A percentile compares a stretch with the other conserved stretches of the same genome.
phyloP scores from a whole-genome alignment of 1,139 yeast genomes.

The Geotrichum aggregatum region DNA sequence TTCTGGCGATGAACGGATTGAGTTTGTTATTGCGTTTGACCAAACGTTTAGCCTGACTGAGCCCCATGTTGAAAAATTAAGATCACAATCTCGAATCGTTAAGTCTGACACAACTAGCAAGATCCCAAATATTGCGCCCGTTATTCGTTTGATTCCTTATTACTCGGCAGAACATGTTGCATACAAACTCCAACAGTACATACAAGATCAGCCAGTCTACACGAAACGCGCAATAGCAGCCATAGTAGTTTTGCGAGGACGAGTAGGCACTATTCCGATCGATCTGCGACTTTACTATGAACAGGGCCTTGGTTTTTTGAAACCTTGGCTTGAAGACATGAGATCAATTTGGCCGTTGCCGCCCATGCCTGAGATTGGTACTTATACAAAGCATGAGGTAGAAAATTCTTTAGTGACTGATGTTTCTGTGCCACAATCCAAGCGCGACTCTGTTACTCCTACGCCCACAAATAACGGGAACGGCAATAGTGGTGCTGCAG shows the following conservation, averaged over 20 bases:
- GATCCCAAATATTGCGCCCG: slow-evolving; percentile 44
- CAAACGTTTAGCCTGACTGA: slow-evolving; percentile 53
- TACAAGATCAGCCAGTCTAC: slow-evolving; percentile 27
- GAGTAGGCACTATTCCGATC: slow-evolving; percentile 77
- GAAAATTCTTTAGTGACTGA: too few species aligned
- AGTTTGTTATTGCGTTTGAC: slow-evolving; percentile 66
- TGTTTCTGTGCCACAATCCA: slow-evolving; percentile 55
- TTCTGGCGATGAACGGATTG: slow-evolving; percentile 43
- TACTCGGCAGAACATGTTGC: slow-evolving; percentile 72
- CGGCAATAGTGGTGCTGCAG: slow-evolving; percentile 25
- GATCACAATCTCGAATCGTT: slow-evolving; percentile 30
- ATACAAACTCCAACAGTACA: slow-evolving; percentile 23
- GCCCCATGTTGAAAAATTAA: slow-evolving; percentile 37
- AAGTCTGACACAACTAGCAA: slow-evolving; percentile 16
- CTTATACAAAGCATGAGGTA: slow-evolving; percentile 65
- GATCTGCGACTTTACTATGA: slow-evolving; percentile 72
- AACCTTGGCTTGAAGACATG: slow-evolving; percentile 51
- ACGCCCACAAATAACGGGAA: slow-evolving; percentile 3
- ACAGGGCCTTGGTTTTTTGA: slow-evolving; percentile 59
- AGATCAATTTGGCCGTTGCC: slow-evolving; percentile 71
- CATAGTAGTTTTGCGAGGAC: slow-evolving; percentile 73
- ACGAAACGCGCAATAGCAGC: slow-evolving; percentile 73
- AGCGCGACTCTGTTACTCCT: slow-evolving; percentile 1
- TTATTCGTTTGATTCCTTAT: slow-evolving; percentile 66
- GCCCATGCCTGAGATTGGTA: slow-evolving; percentile 59